Evolutionary conservation across 73 alveolate genomes (phyloP).

Genomic region (Tetrahymena borealis): DNA sequence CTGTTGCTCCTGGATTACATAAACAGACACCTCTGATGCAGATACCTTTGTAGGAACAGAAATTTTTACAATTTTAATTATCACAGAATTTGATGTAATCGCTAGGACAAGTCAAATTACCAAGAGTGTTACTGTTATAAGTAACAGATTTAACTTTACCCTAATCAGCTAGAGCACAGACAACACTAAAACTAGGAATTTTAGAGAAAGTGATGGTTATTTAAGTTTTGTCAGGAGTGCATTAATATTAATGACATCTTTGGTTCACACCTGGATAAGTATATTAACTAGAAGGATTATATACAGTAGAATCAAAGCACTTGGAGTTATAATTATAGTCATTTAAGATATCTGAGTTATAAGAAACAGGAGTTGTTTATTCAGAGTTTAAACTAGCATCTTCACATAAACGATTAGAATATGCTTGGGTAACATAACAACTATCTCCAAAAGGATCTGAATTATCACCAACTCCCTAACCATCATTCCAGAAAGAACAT

Average conservation of each 20-base stretch:
- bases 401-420: neutral
- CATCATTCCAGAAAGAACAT: neutral
- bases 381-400: neutral
- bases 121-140: neutral
- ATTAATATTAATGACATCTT: neutral
- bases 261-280: neutral
- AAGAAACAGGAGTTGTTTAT: neutral
- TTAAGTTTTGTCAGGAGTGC: neutral
- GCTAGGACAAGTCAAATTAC: neutral
- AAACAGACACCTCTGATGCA: neutral
- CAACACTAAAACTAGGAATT: neutral
- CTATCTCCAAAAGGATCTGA: neutral
- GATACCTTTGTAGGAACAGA: neutral
- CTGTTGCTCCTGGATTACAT: neutral
- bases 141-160: neutral
- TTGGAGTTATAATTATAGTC: neutral
- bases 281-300: neutral
- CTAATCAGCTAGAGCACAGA: neutral
- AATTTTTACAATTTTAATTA: neutral
- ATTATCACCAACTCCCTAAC: neutral
- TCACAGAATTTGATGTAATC: neutral
- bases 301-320: neutral
- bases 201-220: neutral
- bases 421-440: neutral
- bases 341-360: neutral